Percentiles rank a stretch among this genome's conserved stretches.
Evolutionary conservation across 169 alveolate species (phyloP).

Genomic region (Theileria parva): DNA sequence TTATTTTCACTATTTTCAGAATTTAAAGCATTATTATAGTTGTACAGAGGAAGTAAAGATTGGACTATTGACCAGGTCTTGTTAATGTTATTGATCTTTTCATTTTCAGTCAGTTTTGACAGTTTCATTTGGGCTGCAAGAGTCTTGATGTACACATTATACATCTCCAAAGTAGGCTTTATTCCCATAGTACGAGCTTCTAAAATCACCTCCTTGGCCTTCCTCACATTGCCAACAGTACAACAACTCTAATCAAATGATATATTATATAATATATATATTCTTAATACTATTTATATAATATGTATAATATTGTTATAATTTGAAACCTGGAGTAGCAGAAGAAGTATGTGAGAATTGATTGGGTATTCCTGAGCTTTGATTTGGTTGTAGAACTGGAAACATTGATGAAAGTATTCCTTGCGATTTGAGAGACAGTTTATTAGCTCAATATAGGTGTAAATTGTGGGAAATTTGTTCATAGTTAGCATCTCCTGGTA

Average conservation of each 20-base stretch:
- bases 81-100: constrained; percentile 57
- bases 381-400: constrained; percentile 75
- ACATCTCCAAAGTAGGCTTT: constrained; percentile 49
- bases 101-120: constrained; percentile 31
- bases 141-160: constrained; percentile 52
- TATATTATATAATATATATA: neutral
- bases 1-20: neutral
- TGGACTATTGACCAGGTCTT: constrained; percentile 78
- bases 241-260: constrained; percentile 68
- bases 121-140: constrained; percentile 63
- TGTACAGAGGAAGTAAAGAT: constrained; percentile 27
- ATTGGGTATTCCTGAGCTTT: constrained; percentile 75
- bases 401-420: constrained; percentile 71
- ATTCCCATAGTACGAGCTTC: constrained; percentile 55
- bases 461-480: constrained; percentile 72
- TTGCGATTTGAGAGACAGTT: constrained; percentile 64
- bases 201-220: constrained; percentile 68
- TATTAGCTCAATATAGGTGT: constrained; percentile 79
- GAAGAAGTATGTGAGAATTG: constrained; percentile 40
- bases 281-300: neutral
- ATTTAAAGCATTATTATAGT: neutral
- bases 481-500: constrained; percentile 76
- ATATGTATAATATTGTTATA: neutral
- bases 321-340: constrained; percentile 25
- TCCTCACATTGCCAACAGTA: constrained; percentile 63